These are phyloP conservation scores for Mycena filopes DNA, from an alignment of 768 basidiomycete species.

Conservation along the genomic window DNA sequence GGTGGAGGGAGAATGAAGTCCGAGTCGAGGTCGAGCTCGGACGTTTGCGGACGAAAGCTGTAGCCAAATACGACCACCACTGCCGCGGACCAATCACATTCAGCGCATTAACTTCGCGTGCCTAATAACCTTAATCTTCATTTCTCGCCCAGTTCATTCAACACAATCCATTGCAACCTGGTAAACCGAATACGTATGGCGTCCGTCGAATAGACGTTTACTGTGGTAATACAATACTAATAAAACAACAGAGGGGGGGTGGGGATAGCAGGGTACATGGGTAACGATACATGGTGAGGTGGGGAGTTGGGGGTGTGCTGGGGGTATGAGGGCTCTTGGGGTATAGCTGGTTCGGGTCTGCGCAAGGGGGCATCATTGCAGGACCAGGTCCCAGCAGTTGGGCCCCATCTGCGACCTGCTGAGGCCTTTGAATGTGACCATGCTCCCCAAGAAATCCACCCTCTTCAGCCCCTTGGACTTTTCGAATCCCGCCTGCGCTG, in stretches of 20 bases:
- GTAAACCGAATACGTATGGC: no score
- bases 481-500: constrained; percentile 34
- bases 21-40: constrained; percentile 6
- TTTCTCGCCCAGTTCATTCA: background rate
- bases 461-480: constrained; percentile 51
- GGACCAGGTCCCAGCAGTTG: constrained; percentile 42
- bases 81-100: constrained; percentile 16
- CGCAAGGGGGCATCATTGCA: constrained; percentile 27
- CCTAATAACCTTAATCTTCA: background rate
- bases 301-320: constrained; percentile 3
- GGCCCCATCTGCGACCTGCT: constrained; percentile 38
- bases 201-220: constrained; percentile 12
- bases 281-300: constrained; percentile 21
- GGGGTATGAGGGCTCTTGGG: constrained; percentile 31
- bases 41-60: background rate
- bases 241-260: constrained; percentile 10
- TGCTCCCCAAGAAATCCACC: constrained; percentile 50
- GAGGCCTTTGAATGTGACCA: constrained; percentile 44
- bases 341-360: constrained; percentile 7
- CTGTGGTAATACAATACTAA: constrained; percentile 26
- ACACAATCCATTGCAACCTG: constrained; percentile 1
- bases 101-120: background rate
- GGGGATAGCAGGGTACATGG: background rate
- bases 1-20: constrained; percentile 25
- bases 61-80: no score